Base-by-base conservation (phyloP, 306 rosid species). In the Trichosanthes cucumerina region DNA sequence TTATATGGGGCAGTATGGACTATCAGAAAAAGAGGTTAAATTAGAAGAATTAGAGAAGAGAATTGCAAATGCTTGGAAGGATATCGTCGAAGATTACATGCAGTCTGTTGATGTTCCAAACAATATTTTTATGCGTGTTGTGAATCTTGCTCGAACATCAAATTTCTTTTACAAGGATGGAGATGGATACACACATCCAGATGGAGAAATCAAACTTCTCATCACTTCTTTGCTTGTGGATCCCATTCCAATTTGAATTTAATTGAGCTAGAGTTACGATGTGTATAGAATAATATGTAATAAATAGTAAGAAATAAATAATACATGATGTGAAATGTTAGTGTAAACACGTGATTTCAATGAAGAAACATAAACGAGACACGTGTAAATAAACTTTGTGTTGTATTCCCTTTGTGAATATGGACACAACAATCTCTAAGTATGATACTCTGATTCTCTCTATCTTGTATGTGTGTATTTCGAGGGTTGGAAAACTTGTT, bases 11-110 rank as follows among this genome's bases (percentile, higher is more conserved):
- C 79, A 80, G 5, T 26, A 59, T 33, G 79, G 75, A 8, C 39
- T 80, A 7, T 49, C 68, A 4, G 56, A 58, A 31, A 21, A 72
- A 14, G 63, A 80, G 63, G 74, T 53, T 1, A 31, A 1, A n/a
- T n/a, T n/a, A 12, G 38, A 7, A 11, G 54, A 14, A 47, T 44
- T 80, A 4, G 66, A 12, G 3, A 33, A 21, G 5, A 11, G 36
- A n/a, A 24, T 80, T 19, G 47, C 14, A 1, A 49, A 60, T 44
- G 52, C n/a, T 1, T 80, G 82, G 82, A 80, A 80, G 46, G 54
- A 58, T 26, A 80, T 58, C 19, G 72, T 57, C 15, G 28, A 49
- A 47, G 47, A 47, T 39, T 44, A 31, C 4, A 7, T 73, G 26
- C 7, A 60, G 16, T 72, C 64, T 11, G 72, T n/a, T 19, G 41